phyloP scores from a whole-genome alignment of 306 rosid species.

The Cucumis melo region DNA sequence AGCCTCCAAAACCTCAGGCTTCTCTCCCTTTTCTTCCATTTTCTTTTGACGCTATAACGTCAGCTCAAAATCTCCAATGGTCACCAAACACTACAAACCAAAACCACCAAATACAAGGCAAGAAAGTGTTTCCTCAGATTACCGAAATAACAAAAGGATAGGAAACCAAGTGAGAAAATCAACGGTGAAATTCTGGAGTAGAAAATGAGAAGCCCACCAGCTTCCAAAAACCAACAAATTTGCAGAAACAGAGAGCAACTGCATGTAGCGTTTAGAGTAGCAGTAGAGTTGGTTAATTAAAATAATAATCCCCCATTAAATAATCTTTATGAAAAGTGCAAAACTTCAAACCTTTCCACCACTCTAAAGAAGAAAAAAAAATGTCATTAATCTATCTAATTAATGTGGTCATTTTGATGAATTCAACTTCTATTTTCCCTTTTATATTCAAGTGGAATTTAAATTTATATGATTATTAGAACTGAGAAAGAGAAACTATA shows the following conservation, averaged over 20 bases:
- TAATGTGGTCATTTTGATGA: background rate
- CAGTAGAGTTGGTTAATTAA: background rate
- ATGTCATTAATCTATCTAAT: background rate
- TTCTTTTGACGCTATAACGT: background rate
- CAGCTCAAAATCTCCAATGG: background rate
- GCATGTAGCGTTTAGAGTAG: background rate
- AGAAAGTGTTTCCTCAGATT: background rate
- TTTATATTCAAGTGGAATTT: no score
- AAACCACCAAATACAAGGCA: background rate
- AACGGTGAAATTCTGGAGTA: background rate
- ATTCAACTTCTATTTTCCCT: background rate
- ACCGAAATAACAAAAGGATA: background rate
- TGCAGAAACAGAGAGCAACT: background rate
- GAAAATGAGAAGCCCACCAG: background rate
- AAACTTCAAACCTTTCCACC: background rate
- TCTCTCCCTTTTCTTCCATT: slow-evolving; percentile 45
- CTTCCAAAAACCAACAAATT: background rate
- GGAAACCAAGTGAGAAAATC: background rate
- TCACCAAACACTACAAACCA: background rate
- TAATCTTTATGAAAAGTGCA: background rate
- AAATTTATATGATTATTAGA: no score
- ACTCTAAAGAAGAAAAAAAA: background rate
- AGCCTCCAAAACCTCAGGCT: slow-evolving; percentile 75
- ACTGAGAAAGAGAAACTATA: background rate
- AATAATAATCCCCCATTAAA: background rate